Evolutionary conservation across 2,329 filamentous ascomycete genomes (phyloP).

Genomic region (Verticillium nubilum): DNA sequence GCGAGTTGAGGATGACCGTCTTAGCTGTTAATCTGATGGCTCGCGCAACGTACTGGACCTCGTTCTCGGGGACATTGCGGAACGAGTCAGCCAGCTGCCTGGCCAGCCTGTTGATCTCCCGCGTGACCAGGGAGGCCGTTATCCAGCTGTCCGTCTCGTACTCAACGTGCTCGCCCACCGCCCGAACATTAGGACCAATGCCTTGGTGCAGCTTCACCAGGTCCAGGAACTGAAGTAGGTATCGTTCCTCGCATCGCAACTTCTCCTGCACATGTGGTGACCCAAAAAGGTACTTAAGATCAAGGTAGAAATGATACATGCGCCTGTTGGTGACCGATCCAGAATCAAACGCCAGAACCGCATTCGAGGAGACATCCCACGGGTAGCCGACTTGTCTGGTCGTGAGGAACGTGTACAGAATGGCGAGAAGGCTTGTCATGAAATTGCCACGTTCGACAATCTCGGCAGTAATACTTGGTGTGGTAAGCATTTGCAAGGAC

Average conservation of each 20-base stretch:
- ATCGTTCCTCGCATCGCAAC: constrained; percentile 76
- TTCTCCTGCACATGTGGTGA: constrained; percentile 84
- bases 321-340: constrained; percentile 91
- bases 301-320: constrained; percentile 97
- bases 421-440: constrained; percentile 88
- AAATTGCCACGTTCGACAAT: constrained; percentile 95
- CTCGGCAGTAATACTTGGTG: constrained; percentile 92
- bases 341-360: constrained; percentile 86
- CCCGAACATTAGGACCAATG: constrained; percentile 89
- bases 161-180: constrained; percentile 92
- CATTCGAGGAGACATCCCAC: constrained; percentile 78
- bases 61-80: constrained; percentile 59
- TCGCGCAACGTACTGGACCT: constrained; percentile 58
- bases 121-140: constrained; percentile 85
- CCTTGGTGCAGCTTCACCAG: constrained; percentile 94
- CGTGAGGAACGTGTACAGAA: constrained; percentile 94
- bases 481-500: constrained; percentile 93
- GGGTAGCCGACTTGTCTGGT: constrained; percentile 94
- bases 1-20: constrained; percentile 79
- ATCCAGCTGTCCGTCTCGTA: constrained; percentile 99
- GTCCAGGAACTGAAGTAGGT: constrained; percentile 91
- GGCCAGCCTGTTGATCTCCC: constrained; percentile 91
- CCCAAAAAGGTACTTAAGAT: constrained; percentile 84
- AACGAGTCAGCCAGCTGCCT: constrained; percentile 86
- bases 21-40: constrained; percentile 74